These are phyloP conservation scores for Lachancea dasiensis DNA, from an alignment of 805 yeast species.

Conservation along the genomic window DNA sequence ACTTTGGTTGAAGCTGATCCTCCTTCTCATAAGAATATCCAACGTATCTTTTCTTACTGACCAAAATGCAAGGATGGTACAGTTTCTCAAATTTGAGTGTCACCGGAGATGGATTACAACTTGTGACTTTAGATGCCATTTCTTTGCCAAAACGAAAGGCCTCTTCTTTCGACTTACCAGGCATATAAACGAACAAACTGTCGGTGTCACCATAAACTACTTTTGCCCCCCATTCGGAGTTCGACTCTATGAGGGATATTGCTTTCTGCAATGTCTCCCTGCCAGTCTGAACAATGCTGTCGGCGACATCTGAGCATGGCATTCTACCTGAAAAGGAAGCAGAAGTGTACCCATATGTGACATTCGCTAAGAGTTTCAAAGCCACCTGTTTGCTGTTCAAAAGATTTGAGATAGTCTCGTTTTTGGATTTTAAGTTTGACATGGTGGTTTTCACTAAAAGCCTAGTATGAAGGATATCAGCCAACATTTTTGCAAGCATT, in stretches of 20 bases:
- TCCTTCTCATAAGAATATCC: slow-evolving; percentile 71
- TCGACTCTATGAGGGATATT: slow-evolving; percentile 56
- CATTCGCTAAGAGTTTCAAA: slow-evolving; percentile 84
- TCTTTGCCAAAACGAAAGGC: slow-evolving; percentile 73
- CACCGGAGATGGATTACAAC: slow-evolving; percentile 71
- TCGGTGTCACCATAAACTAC: slow-evolving; percentile 98
- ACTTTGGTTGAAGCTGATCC: slow-evolving; percentile 50
- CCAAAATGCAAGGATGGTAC: slow-evolving; percentile 75
- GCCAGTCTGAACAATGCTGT: slow-evolving; percentile 87
- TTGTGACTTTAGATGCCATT: slow-evolving; percentile 60
- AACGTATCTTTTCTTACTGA: slow-evolving; percentile 86
- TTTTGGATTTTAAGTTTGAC: slow-evolving; percentile 40
- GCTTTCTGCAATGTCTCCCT: slow-evolving; percentile 76
- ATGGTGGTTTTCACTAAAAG: slow-evolving; percentile 73
- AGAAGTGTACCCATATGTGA: slow-evolving; percentile 92
- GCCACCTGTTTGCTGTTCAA: slow-evolving; percentile 80
- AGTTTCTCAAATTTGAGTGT: slow-evolving; percentile 87
- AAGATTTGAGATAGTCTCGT: slow-evolving; percentile 45
- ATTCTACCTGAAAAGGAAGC: slow-evolving; percentile 94
- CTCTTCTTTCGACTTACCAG: slow-evolving; percentile 69
- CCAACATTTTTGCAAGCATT: slow-evolving; percentile 72
- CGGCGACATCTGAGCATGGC: slow-evolving; percentile 96
- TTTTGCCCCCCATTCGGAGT: slow-evolving; percentile 69
- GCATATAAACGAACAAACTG: slow-evolving; percentile 83
- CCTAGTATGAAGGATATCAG: slow-evolving; percentile 75